Evolutionary conservation across 2,329 filamentous ascomycete genomes (phyloP).

Genomic region (Fusarium drepaniforme): DNA sequence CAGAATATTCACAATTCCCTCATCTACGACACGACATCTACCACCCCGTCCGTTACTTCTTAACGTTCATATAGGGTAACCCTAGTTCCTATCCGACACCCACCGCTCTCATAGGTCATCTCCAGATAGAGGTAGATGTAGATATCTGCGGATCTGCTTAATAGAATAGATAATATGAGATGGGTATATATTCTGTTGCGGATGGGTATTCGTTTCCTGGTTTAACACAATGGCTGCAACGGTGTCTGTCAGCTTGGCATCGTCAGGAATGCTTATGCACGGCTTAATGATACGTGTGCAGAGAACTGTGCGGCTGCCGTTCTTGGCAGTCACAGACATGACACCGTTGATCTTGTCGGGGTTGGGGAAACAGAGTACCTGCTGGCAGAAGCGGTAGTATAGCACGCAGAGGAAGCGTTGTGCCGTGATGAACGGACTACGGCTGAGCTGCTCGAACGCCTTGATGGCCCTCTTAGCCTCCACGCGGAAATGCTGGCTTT

Average conservation of each 20-base stretch:
- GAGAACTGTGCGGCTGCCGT: not conserved
- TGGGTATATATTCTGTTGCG: not conserved
- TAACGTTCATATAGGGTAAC: not conserved
- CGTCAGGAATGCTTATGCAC: not conserved
- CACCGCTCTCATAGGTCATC: not conserved
- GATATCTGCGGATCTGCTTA: not conserved
- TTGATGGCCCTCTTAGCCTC: conserved; percentile 2
- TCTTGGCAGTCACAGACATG: not conserved
- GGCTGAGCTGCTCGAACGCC: not conserved
- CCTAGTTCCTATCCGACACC: not conserved
- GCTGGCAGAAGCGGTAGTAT: not conserved
- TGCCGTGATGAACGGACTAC: not conserved
- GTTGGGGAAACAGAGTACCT: conserved; percentile 1
- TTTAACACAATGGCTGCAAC: not conserved
- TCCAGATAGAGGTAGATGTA: not conserved
- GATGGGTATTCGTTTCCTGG: not conserved
- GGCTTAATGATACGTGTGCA: not conserved
- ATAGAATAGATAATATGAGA: conserved; percentile 3
- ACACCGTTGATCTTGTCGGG: not conserved
- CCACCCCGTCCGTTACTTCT: not conserved
- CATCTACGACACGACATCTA: not conserved
- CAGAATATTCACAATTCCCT: not conserved
- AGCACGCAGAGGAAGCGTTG: not conserved
- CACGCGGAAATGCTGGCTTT: conserved; percentile 4
- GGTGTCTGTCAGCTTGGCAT: not conserved